Conservation (phyloP, 306 rosid genomes). For the Astragalus glycyphyllos region DNA sequence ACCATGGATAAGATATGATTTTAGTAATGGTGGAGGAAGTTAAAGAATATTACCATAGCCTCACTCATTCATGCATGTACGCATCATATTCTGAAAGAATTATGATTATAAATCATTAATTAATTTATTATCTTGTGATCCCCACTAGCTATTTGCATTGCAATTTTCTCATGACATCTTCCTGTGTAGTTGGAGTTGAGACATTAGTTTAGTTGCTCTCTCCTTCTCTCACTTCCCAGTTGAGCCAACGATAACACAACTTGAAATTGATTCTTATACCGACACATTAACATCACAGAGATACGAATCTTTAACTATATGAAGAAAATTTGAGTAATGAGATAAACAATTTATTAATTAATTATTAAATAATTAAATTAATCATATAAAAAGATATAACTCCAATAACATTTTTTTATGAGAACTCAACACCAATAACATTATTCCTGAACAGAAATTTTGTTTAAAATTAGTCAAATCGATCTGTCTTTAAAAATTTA, state of each 20-base stretch:
- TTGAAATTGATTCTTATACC: not conserved
- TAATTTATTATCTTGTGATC: slow-evolving; percentile 18
- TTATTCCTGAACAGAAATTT: too few species aligned
- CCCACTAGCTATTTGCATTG: slow-evolving; percentile 11
- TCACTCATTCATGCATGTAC: slow-evolving; percentile 11
- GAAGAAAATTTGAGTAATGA: too few species aligned
- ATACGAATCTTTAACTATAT: slow-evolving; percentile 10
- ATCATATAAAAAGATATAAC: too few species aligned
- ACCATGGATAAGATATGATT: too few species aligned
- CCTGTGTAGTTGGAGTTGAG: slow-evolving; percentile 17
- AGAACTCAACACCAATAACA: too few species aligned
- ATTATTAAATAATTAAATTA: too few species aligned
- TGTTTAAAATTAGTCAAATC: too few species aligned
- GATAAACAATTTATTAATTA: too few species aligned
- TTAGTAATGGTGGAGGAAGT: not conserved
- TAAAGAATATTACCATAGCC: slow-evolving; percentile 31
- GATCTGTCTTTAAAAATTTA: too few species aligned
- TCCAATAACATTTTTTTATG: too few species aligned
- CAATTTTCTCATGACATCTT: slow-evolving; percentile 29
- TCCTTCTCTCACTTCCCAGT: not conserved
- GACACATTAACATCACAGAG: not conserved
- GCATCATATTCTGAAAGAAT: slow-evolving; percentile 7
- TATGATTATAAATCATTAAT: slow-evolving; percentile 2
- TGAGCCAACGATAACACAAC: not conserved
- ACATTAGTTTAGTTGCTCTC: not conserved